Conservation (phyloP, 176 grass and related monocot species). For the Lolium perenne region DNA sequence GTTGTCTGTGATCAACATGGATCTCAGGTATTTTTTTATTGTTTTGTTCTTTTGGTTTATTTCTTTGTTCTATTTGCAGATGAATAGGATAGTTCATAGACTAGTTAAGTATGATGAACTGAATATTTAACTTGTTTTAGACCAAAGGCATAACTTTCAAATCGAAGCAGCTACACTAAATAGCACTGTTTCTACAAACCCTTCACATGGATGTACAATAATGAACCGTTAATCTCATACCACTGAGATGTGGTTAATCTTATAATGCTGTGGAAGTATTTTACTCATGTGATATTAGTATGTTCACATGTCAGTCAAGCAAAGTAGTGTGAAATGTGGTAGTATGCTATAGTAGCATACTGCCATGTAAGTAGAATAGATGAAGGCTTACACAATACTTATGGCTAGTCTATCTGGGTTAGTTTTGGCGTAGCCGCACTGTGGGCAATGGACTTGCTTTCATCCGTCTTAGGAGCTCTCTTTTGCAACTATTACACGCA, state of each 20-base stretch:
- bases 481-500: background rate
- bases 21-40: slow-evolving; percentile 65
- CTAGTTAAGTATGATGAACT: slow-evolving; percentile 17
- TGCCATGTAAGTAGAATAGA: background rate
- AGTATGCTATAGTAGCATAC: background rate
- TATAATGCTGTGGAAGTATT: background rate
- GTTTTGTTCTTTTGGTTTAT: background rate
- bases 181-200: background rate
- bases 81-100: slow-evolving; percentile 4
- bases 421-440: background rate
- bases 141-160: slow-evolving; percentile 22
- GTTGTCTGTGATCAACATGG: slow-evolving; percentile 91
- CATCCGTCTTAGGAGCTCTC: background rate
- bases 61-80: background rate
- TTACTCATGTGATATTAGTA: background rate
- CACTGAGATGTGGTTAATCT: background rate
- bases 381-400: background rate
- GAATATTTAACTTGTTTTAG: slow-evolving; percentile 10
- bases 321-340: background rate
- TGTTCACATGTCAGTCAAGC: background rate
- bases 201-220: background rate
- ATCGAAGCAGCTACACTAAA: background rate
- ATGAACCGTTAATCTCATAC: background rate
- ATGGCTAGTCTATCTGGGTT: background rate
- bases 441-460: background rate